A percentile compares a stretch with the other conserved stretches of the same genome.
These are phyloP conservation scores for Miamiensis avidus DNA, from an alignment of 169 alveolate species.

Conservation along the genomic window DNA sequence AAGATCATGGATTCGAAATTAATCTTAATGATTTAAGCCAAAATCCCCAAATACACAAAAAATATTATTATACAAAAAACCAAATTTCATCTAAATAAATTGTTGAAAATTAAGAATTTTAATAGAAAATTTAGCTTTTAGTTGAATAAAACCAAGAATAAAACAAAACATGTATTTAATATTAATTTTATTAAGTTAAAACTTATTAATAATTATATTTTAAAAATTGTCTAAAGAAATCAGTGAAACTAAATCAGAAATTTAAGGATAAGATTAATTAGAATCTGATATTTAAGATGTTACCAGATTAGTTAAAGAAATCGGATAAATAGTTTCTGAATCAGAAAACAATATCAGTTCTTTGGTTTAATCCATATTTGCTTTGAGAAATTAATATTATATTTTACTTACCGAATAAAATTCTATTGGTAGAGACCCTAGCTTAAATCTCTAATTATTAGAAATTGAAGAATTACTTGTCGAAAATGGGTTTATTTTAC, in stretches of 20 bases:
- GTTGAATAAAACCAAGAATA: background rate
- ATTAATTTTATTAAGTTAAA: too few relatives aligned
- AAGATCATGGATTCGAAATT: background rate
- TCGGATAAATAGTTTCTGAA: background rate
- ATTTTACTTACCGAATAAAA: too few relatives aligned
- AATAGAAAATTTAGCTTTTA: background rate
- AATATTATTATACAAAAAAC: too few relatives aligned
- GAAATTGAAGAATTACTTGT: background rate
- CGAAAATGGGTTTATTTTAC: background rate
- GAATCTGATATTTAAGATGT: background rate
- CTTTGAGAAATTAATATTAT: background rate
- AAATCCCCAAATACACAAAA: background rate
- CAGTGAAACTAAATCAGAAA: background rate
- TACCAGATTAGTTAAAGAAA: background rate
- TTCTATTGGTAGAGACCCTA: background rate
- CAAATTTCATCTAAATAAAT: too few relatives aligned
- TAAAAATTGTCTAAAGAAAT: too few relatives aligned
- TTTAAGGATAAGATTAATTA: background rate
- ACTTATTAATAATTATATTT: too few relatives aligned
- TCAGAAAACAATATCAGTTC: background rate
- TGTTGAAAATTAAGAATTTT: too few relatives aligned
- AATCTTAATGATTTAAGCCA: background rate
- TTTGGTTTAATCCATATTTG: background rate
- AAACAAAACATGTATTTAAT: too few relatives aligned
- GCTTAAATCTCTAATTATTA: too few relatives aligned